These are phyloP conservation scores for Hymenoscyphus salicellus DNA, from an alignment of 2,329 filamentous ascomycete genomes.

Conservation along the genomic window DNA sequence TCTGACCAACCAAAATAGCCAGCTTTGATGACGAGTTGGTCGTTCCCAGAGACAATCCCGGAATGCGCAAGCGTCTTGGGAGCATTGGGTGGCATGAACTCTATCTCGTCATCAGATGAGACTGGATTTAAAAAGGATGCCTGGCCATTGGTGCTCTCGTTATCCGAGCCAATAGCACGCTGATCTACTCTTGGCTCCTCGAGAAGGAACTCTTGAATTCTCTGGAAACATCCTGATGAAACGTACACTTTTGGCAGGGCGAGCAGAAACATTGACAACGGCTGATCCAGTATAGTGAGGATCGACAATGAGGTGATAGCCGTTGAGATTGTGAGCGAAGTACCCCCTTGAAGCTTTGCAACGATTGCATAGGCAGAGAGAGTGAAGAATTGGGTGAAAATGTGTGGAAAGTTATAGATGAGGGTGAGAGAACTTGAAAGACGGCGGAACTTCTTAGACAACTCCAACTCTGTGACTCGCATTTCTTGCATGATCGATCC, in stretches of 20 bases:
- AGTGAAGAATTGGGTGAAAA: not conserved
- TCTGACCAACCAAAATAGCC: too few relatives aligned
- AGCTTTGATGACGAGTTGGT: not conserved
- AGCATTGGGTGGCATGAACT: too few relatives aligned
- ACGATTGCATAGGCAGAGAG: not conserved
- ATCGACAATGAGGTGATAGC: too few relatives aligned
- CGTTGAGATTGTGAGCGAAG: too few relatives aligned
- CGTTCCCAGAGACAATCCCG: not conserved
- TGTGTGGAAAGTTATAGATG: too few relatives aligned
- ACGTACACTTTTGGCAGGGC: not conserved
- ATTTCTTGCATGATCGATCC: constrained; percentile 36
- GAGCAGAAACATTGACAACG: not conserved
- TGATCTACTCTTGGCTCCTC: constrained; percentile 13
- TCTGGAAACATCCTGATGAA: constrained; percentile 20
- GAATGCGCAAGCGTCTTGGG: too few relatives aligned
- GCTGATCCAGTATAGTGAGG: too few relatives aligned
- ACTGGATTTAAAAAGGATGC: too few relatives aligned
- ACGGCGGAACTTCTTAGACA: constrained; percentile 12
- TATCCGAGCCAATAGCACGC: too few relatives aligned
- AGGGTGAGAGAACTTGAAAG: not conserved
- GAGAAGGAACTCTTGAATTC: constrained; percentile 28
- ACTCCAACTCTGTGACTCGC: constrained; percentile 29
- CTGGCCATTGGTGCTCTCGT: too few relatives aligned
- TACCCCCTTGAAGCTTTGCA: too few relatives aligned
- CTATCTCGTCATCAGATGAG: too few relatives aligned